Base-by-base conservation (phyloP, 345 rosid species). In the Jatropha curcas region DNA sequence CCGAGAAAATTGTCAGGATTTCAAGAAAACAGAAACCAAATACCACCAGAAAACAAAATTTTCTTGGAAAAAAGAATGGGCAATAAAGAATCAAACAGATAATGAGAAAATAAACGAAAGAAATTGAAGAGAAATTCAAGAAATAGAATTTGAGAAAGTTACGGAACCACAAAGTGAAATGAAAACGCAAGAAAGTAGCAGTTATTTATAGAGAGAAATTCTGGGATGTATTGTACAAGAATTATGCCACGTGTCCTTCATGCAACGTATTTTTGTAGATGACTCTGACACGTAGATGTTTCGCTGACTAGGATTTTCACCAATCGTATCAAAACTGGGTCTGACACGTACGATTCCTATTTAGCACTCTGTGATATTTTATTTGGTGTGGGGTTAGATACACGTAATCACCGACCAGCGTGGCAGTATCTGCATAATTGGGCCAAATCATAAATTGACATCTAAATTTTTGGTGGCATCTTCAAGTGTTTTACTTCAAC, bases 301-400 rank as follows among this genome's bases (percentile, higher is more conserved):
- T 2, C 17, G 43, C 70, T 66, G 58, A 66, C 22, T 66, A 27
- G 58, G 58, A 66, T 66, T 28, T 6, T 51, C 46, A 63, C 6
- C 46, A 1, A 63, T 60, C 10, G 1, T 12, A 48, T 48, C 53
- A 0, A 48, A 48, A 4, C 19, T 9, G 13, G 43, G 43, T 63
- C 51, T 5, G 31, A 22, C 51, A 39, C 53, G 53, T 48, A 48
- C 16, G 22, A 20, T 48, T 9, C 45, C 13, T n/a, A n/a, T 7
- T 41, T 41, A 41, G 11, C 11, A 41, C 13, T 13, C 45, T 41
- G 45, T 41, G 1, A 13, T 41, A 2, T 41, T 41, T 9, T 9
- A 35, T 35, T 35, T 41, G 12, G 45, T 7, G 45, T 8, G 45
- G 45, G 45, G 13, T 41, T 41, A 13, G 45, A 41, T 8, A 41